Conservation (phyloP, 2,329 filamentous ascomycete genomes). For the Beauveria scarabaeidicola region DNA sequence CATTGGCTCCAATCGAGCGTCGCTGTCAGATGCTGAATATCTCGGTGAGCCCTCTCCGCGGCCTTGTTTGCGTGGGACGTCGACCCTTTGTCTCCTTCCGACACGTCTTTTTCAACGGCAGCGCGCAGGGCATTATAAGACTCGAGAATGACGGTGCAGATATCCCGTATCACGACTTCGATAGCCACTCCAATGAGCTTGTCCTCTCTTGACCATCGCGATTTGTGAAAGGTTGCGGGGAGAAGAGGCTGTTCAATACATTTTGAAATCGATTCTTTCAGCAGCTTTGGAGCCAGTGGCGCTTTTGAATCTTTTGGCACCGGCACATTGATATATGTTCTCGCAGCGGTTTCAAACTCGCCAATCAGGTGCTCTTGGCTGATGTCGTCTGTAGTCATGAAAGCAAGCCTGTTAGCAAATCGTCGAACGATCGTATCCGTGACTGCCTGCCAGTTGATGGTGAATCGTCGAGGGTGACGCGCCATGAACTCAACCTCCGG, state of each 20-base stretch:
- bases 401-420: slow-evolving; percentile 47
- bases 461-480: slow-evolving; percentile 20
- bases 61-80: slow-evolving; percentile 12
- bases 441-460: slow-evolving; percentile 56
- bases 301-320: slow-evolving; percentile 7
- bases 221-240: not conserved
- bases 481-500: slow-evolving; percentile 37
- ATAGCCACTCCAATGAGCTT: slow-evolving; percentile 11
- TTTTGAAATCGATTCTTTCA: not conserved
- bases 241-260: not conserved
- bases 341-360: slow-evolving; percentile 31
- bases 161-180: not conserved
- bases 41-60: slow-evolving; percentile 13
- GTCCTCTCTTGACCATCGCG: slow-evolving; percentile 8
- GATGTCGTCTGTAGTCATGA: slow-evolving; percentile 25
- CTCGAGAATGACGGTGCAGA: slow-evolving; percentile 11
- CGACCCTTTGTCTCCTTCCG: not conserved
- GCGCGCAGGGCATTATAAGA: slow-evolving; percentile 5
- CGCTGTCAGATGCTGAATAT: slow-evolving; percentile 28
- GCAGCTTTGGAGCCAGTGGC: slow-evolving; percentile 1
- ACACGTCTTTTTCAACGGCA: not conserved
- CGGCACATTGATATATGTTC: slow-evolving; percentile 35
- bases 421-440: slow-evolving; percentile 57
- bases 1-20: slow-evolving; percentile 52
- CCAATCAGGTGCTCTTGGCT: slow-evolving; percentile 23